A percentile compares a stretch with the other conserved stretches of the same genome.
phyloP scores from a whole-genome alignment of 441 rosid genomes.

The Populus trichocarpa region DNA sequence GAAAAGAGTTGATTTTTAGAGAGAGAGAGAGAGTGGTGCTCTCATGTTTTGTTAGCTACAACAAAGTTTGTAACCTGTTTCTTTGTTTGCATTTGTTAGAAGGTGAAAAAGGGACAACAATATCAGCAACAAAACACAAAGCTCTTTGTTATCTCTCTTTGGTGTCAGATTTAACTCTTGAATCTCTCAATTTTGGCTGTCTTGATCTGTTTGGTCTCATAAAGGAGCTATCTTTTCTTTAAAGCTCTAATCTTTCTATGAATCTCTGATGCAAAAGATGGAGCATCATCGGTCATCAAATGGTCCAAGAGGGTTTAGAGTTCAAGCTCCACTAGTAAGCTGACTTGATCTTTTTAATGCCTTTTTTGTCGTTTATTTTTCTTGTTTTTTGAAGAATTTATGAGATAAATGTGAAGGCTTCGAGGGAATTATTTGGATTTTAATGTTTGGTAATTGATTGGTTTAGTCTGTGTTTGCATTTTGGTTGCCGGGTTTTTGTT shows the following conservation, averaged over 20 bases:
- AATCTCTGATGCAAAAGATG: slow-evolving; percentile 47
- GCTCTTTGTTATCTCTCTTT: slow-evolving; percentile 8
- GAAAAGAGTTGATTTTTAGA: not conserved
- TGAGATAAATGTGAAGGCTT: slow-evolving; percentile 17
- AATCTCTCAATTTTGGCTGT: slow-evolving; percentile 21
- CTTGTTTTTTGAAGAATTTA: not conserved
- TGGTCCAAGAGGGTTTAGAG: slow-evolving; percentile 57
- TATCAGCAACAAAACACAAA: slow-evolving; percentile 4
- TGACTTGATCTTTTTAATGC: slow-evolving; percentile 17
- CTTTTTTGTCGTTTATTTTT: slow-evolving; percentile 1
- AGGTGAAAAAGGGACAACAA: slow-evolving; percentile 15
- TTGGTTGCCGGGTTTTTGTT: slow-evolving; percentile 14
- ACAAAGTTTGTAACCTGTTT: slow-evolving; percentile 8
- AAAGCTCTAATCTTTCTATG: slow-evolving; percentile 31
- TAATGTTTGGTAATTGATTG: slow-evolving; percentile 2
- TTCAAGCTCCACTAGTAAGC: slow-evolving; percentile 86
- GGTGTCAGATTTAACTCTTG: slow-evolving; percentile 28
- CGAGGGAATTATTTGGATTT: slow-evolving; percentile 5
- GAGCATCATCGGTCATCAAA: slow-evolving; percentile 56
- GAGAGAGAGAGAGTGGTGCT: not conserved
- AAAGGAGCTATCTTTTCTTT: not conserved
- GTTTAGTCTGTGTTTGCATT: slow-evolving; percentile 7
- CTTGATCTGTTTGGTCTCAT: slow-evolving; percentile 37
- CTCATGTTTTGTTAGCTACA: slow-evolving; percentile 7
- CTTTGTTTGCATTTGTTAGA: slow-evolving; percentile 30